A percentile compares a stretch with the other conserved stretches of the same genome.
Evolutionary conservation across 768 basidiomycete genomes (phyloP).

Genomic region (Pholiota microspora): DNA sequence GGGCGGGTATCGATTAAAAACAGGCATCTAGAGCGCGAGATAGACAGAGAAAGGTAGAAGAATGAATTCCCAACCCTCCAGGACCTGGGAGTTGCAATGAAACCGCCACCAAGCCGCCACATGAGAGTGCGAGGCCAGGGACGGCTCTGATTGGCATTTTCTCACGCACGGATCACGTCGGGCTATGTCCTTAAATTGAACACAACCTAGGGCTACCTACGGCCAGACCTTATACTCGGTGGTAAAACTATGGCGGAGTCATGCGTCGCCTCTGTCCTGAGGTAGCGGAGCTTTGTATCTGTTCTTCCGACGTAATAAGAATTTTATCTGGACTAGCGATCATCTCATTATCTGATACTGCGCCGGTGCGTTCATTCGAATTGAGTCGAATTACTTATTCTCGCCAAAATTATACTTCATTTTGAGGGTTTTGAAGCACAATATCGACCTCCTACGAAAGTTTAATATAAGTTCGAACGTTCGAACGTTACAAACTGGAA

Average conservation of each 20-base stretch:
- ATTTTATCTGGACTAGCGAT: too few species aligned
- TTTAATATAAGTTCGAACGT: too few species aligned
- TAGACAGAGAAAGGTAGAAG: neutral
- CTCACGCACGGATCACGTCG: neutral
- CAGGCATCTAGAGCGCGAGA: neutral
- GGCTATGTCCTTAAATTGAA: neutral
- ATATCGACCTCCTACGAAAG: too few species aligned
- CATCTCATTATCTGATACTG: too few species aligned
- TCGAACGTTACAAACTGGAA: too few species aligned
- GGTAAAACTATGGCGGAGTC: neutral
- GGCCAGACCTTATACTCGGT: too few species aligned
- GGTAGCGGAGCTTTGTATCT: neutral
- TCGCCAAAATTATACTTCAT: too few species aligned
- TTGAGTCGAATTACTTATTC: too few species aligned
- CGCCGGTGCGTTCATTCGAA: too few species aligned
- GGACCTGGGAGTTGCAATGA: neutral
- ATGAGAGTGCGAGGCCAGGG: neutral
- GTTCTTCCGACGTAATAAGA: neutral
- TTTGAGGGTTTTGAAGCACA: too few species aligned
- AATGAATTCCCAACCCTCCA: neutral
- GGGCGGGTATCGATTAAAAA: neutral
- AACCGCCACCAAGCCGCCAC: too few species aligned
- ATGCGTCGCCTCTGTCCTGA: neutral
- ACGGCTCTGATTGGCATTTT: neutral
- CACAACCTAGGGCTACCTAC: too few species aligned